Conservation (phyloP, 1,139 yeast genomes). For the Geotrichum bryndzae region DNA sequence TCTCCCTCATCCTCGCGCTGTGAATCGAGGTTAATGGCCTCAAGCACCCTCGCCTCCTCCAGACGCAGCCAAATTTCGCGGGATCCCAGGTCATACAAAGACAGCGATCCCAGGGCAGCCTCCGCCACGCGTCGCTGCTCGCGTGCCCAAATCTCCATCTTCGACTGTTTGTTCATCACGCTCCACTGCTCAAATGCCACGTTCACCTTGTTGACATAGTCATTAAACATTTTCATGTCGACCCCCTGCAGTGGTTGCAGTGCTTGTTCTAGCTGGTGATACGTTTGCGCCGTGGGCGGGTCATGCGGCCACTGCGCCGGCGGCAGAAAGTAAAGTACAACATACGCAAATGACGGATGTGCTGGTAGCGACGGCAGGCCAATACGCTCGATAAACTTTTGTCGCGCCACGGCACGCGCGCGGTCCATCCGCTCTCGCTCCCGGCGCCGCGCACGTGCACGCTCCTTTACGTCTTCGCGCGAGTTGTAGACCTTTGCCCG, state of each 20-base stretch:
- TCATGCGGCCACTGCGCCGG: conserved; percentile 46
- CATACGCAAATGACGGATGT: conserved; percentile 44
- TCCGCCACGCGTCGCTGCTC: conserved; percentile 43
- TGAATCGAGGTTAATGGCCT: conserved; percentile 13
- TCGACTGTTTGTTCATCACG: conserved; percentile 33
- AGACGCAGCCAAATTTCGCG: conserved; percentile 39
- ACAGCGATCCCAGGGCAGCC: conserved; percentile 38
- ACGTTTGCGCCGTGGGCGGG: conserved; percentile 44
- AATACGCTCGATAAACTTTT: conserved; percentile 36
- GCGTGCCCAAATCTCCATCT: conserved; percentile 40
- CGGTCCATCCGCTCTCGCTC: conserved; percentile 35
- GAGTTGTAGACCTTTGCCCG: conserved; percentile 42
- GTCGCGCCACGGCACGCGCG: conserved; percentile 35
- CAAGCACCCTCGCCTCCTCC: conserved; percentile 29
- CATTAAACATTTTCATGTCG: conserved; percentile 13
- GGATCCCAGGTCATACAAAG: conserved; percentile 40
- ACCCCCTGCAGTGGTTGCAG: conserved; percentile 22
- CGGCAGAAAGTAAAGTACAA: conserved; percentile 43
- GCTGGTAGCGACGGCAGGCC: conserved; percentile 40
- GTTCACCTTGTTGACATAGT: conserved; percentile 30
- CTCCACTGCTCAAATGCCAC: conserved; percentile 44
- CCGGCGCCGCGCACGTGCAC: conserved; percentile 39
- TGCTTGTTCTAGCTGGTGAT: conserved; percentile 28
- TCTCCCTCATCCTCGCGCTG: conserved; percentile 3
- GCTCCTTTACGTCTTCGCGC: conserved; percentile 42